phyloP scores from a whole-genome alignment of 2,329 filamentous ascomycete species.

The Apiospora marii region DNA sequence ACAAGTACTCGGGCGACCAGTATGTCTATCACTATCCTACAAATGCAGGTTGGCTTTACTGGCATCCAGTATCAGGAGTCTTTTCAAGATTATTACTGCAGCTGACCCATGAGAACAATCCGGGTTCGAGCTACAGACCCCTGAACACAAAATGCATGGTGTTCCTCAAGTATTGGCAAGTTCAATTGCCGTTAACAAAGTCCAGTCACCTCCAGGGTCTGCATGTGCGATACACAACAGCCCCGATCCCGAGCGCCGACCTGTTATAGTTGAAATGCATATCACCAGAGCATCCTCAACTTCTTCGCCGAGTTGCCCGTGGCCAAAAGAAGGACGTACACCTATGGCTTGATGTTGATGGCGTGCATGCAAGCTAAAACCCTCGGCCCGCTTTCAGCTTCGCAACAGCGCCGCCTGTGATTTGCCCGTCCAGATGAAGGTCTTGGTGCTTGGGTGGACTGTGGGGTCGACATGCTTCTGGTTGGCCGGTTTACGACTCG shows the following conservation, averaged over 20 bases:
- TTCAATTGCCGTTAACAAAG: not conserved
- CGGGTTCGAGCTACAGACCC: not conserved
- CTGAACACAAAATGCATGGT: not conserved
- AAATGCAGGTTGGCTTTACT: not conserved
- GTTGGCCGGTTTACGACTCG: constrained; percentile 31
- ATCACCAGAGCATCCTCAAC: not conserved
- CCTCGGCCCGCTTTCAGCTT: constrained; percentile 16
- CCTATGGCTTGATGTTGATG: no score
- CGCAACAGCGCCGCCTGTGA: not conserved
- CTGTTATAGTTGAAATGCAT: not conserved
- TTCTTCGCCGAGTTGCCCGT: not conserved
- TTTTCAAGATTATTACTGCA: constrained; percentile 14
- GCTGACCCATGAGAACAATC: not conserved
- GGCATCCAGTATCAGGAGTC: not conserved
- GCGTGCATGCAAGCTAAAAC: not conserved
- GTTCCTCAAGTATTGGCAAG: not conserved
- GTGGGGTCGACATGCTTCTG: constrained; percentile 28
- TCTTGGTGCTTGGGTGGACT: constrained; percentile 24
- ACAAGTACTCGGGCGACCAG: not conserved
- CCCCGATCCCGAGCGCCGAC: not conserved
- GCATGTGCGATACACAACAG: not conserved
- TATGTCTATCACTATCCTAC: no score
- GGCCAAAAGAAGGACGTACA: not conserved
- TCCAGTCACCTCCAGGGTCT: not conserved
- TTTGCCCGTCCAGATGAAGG: constrained; percentile 16